Evolutionary conservation across 208 protist genomes (phyloP), one percentile per base, ranked within the genome.

Genomic region (Porcisia deanei): DNA sequence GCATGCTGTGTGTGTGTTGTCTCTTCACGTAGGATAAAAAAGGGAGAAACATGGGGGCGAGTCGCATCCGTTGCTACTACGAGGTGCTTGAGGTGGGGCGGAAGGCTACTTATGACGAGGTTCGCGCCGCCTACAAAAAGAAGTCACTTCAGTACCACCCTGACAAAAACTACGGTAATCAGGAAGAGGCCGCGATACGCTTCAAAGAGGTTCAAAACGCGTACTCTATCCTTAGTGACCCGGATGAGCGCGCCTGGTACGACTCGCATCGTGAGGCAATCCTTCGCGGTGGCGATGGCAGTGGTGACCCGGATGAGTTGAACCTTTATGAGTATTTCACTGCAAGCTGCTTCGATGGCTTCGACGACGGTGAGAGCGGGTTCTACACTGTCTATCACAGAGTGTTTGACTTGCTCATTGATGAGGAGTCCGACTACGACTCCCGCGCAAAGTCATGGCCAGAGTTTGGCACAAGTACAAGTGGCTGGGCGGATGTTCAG

Each of bases 121-220:
- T 97, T 55, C 88, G 91, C 39, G 77, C 71, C 37, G 93, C 95
- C 22, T 97, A 98, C 86, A 95, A 96, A 75, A 92, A 92, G 65
- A 87, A 91, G 68, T 92, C 92, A 18, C 84, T 96, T 18, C 71
- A 92, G 69, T 94, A 95, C 57, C 95, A 98, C 80, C 95, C 95
- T 20, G 95, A 98, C 77, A 90, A 91, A 54, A 98, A 98, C 84
- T 94, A 91, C 73, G 90, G 87, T 41, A 93, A 95, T 77, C 83
- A 86, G 58, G 89, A 96, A 45, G 88, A 90, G 72, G 87, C 93
- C 0, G 90, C 84, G 20, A 65, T 80, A 18, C 81, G 75, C 77
- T 98, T 98, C 73, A 97, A 97, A 70, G 91, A 94, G 55, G 91
- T 97, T 59, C 86, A 96, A 59, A 95, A 98, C 65, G 95, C 95